Base-by-base conservation (phyloP, 2,329 filamentous ascomycete species). In the Gremmenia infestans region DNA sequence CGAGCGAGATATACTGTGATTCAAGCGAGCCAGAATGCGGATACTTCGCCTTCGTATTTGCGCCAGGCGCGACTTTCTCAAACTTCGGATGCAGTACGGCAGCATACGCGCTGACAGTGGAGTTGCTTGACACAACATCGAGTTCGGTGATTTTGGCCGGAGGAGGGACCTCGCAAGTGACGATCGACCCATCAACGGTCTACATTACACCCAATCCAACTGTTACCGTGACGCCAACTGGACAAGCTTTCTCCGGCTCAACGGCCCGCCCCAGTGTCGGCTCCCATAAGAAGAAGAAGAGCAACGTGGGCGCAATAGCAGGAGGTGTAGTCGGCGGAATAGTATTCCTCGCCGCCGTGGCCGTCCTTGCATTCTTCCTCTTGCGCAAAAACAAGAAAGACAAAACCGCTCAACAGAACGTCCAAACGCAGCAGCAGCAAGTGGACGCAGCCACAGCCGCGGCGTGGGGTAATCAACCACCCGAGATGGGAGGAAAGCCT, bases 261-360 rank as follows among this genome's bases (percentile, higher is more conserved):
- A 51, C 45, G 17, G 25, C 40, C n/a, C 17, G 22, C 32, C 48
- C 39, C 47, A 47, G 47, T 14, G 52, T 55, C 15, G 57, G 51
- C 11, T 50, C 53, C 47, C 53, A 32, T 12, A 25, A 55, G 17
- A 52, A 32, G 40, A 51, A 49, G 19, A 54, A 40, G 22, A 54
- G 42, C 6, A 57, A 59, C 6, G 50, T 60, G n/a, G 63, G 58
- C 17, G 47, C 59, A 2, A 64, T 65, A n/a, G 54, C 60, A 0
- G 63, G 63, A 7, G 62, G 60, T 5, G 60, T 59, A 23, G 52
- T 64, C 23, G 63, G 62, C 12, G 62, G 61, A 5, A 17, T 66
- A 8, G 57, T 52, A 35, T 22, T 62, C 14, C 17, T 60, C 7
- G 56, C 51, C 2, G 17, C 58, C 3, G 6, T 62, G 8, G 54